Base-by-base conservation (phyloP, 345 rosid species). In the Citrus cavaleriei region DNA sequence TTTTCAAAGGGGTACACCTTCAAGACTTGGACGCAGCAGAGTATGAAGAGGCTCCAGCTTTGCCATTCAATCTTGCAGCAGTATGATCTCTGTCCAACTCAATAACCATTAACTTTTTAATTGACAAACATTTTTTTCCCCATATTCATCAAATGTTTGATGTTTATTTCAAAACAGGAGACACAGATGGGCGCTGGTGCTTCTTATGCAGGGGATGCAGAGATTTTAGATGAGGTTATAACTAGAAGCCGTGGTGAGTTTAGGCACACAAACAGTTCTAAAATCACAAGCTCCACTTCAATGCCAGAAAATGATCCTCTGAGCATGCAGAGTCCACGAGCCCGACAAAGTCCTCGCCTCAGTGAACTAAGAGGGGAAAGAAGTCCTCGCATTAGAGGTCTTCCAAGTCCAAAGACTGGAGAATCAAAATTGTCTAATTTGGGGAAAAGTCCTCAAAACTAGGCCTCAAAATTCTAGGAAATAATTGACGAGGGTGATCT, bases 241-340 rank as follows among this genome's bases (percentile, higher is more conserved):
- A 93, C 99, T 13, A 78, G 99, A 85, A 93, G 97, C 89, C 93
- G 99, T 0, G 98, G 99, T 60, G 99, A 95, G 87, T 87, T 95
- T 81, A 88, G 96, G 81, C 96, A 85, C 77, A 68, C 89, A 21
- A 80, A 82, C 77, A 95, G 99, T 81, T 95, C 94, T 21, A 95
- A 87, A 81, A 73, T 92, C 59, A 87, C 93, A 46, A 93, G 98
- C 77, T 88, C 95, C 76, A 92, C 85, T 1, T 59, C 91, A 12
- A 93, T 97, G 12, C 97, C 98, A 0, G 81, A 72, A 30, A 81
- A 85, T 73, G 86, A 89, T 59, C 79, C 86, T 22, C 84, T 70
- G 70, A 83, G 79, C 84, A 73, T 77, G 54, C 87, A 76, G 54
- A 92, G 93, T 77, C 91, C 91, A 3, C 78, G 92, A 5, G 78